Evolutionary conservation across 129 eudicot species (phyloP).

Genomic region (Mikania micrantha): DNA sequence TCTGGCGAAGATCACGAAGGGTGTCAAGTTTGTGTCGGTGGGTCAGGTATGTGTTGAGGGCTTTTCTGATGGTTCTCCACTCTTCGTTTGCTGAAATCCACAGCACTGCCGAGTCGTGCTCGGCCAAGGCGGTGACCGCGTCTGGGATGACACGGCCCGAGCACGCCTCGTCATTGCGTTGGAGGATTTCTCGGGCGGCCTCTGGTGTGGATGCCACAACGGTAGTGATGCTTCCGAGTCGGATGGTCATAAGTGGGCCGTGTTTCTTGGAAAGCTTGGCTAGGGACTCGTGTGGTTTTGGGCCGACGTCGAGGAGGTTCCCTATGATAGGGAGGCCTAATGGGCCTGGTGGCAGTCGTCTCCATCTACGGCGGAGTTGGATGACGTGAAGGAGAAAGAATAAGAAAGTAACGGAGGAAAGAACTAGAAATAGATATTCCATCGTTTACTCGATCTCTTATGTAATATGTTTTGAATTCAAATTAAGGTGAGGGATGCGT

Average conservation of each 20-base stretch:
- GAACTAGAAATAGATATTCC: neutral
- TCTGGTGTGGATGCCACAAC: neutral
- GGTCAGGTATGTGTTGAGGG: neutral
- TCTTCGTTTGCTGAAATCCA: neutral
- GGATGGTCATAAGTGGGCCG: conserved; percentile 6
- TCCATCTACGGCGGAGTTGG: neutral
- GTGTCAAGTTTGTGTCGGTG: neutral
- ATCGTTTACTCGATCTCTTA: neutral
- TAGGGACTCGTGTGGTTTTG: neutral
- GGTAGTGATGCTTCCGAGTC: neutral
- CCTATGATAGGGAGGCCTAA: neutral
- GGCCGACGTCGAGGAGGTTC: neutral
- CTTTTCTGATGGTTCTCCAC: neutral
- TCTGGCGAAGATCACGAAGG: neutral
- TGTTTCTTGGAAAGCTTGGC: neutral
- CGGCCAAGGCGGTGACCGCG: neutral
- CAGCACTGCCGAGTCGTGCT: neutral
- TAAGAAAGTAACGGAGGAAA: neutral
- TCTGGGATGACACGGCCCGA: neutral
- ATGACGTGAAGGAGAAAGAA: neutral
- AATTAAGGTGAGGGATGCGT: neutral
- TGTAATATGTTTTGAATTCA: neutral
- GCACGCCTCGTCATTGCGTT: conserved; percentile 5
- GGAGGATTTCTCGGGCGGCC: neutral
- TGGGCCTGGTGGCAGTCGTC: neutral